phyloP scores from a whole-genome alignment of 176 grass and related monocot genomes.

The Thinopyrum elongatum region DNA sequence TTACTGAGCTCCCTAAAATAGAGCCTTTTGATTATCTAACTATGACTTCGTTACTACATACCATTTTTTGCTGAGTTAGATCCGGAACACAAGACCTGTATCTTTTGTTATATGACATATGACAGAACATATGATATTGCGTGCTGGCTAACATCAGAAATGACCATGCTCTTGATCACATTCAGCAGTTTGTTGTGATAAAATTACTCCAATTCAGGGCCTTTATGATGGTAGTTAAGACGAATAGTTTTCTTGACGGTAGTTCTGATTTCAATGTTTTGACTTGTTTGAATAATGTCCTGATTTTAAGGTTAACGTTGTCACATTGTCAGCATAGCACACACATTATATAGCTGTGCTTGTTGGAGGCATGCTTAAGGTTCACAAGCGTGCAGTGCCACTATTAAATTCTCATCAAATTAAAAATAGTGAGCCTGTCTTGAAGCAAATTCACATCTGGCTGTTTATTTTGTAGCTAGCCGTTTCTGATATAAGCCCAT shows the following conservation, averaged over 20 bases:
- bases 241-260: background rate
- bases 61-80: background rate
- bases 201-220: background rate
- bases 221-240: background rate
- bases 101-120: background rate
- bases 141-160: conserved; percentile 6
- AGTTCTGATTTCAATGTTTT: background rate
- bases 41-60: background rate
- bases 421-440: background rate
- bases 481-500: background rate
- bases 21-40: background rate
- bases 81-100: background rate
- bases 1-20: background rate
- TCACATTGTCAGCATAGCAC: background rate
- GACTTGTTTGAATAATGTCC: background rate
- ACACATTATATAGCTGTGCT: background rate
- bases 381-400: background rate
- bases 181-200: background rate
- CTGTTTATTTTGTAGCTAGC: background rate
- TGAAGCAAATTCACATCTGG: background rate
- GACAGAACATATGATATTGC: background rate
- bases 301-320: background rate
- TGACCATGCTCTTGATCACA: background rate
- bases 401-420: background rate
- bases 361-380: background rate